Conservation (phyloP, 116 monocot genomes). For the Phalaenopsis hybrid region DNA sequence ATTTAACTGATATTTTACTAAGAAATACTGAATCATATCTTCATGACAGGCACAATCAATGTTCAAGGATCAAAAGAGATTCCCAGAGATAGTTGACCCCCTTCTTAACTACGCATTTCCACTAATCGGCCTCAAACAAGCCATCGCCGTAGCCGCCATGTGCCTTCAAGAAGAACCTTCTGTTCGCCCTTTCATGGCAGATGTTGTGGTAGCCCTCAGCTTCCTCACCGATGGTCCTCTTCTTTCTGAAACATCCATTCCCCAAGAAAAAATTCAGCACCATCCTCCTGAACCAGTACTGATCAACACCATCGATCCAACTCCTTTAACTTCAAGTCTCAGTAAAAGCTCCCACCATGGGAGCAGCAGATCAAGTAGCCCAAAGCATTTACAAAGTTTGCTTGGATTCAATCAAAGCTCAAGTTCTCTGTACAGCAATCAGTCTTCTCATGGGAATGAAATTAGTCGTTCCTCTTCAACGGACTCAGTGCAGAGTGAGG, state of each 20-base stretch:
- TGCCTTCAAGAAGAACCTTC: constrained; percentile 23
- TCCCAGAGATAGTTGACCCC: constrained; percentile 19
- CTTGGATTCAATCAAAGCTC: neutral
- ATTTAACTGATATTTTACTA: neutral
- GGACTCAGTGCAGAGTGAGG: constrained; percentile 5
- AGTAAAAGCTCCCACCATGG: neutral
- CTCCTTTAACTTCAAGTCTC: neutral
- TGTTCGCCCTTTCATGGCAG: constrained; percentile 18
- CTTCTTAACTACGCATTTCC: constrained; percentile 13
- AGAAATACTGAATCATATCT: neutral
- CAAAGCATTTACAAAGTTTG: neutral
- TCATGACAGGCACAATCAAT: constrained; percentile 17
- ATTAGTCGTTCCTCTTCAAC: neutral
- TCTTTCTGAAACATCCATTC: neutral
- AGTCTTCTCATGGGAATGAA: neutral
- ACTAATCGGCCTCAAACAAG: constrained; percentile 16
- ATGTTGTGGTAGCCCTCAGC: constrained; percentile 14
- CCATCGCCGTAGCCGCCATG: constrained; percentile 18
- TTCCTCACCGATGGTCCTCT: constrained; percentile 3
- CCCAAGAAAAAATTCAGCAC: constrained; percentile 3
- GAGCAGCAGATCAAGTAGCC: neutral
- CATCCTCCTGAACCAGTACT: neutral
- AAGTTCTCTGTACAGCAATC: neutral
- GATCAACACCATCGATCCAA: neutral
- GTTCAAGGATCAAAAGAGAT: constrained; percentile 19